Percentiles rank a stretch among this genome's conserved stretches.
Evolutionary conservation across 1,284 basidiomycete species (phyloP).

Genomic region (Tremellales sp.): DNA sequence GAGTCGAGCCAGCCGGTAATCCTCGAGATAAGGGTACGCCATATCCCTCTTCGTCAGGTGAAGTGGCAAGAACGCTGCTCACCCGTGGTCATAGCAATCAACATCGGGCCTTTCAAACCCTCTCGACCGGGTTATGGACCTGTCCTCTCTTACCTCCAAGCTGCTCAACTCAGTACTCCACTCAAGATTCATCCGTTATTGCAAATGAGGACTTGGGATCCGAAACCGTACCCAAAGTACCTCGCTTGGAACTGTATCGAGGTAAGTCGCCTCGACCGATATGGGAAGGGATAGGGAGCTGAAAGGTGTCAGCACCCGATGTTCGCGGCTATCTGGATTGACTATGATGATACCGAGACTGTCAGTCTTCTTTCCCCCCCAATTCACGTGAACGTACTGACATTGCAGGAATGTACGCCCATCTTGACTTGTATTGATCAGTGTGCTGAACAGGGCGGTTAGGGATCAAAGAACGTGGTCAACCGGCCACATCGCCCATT

Average conservation of each 20-base stretch:
- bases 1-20: background rate
- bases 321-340: conserved; percentile 45
- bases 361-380: conserved; percentile 10
- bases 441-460: background rate
- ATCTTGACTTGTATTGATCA: background rate
- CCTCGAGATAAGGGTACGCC: background rate
- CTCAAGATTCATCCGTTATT: conserved; percentile 42
- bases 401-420: conserved; percentile 25
- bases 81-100: too few species aligned
- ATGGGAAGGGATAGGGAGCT: background rate
- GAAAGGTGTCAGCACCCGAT: conserved; percentile 35
- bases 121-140: conserved; percentile 45
- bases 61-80: too few species aligned
- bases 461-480: conserved; percentile 47
- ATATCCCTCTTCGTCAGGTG: background rate
- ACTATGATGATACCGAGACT: conserved; percentile 42
- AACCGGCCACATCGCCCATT: conserved; percentile 46
- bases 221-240: conserved; percentile 40
- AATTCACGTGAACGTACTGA: background rate
- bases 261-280: conserved; percentile 15
- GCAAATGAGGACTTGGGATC: conserved; percentile 40
- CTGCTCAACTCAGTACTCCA: conserved; percentile 39
- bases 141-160: conserved; percentile 43
- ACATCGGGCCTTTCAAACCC: conserved; percentile 43
- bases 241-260: conserved; percentile 40